Evolutionary conservation across 148 eudicot genomes (phyloP).

Genomic region (Beta vulgaris): DNA sequence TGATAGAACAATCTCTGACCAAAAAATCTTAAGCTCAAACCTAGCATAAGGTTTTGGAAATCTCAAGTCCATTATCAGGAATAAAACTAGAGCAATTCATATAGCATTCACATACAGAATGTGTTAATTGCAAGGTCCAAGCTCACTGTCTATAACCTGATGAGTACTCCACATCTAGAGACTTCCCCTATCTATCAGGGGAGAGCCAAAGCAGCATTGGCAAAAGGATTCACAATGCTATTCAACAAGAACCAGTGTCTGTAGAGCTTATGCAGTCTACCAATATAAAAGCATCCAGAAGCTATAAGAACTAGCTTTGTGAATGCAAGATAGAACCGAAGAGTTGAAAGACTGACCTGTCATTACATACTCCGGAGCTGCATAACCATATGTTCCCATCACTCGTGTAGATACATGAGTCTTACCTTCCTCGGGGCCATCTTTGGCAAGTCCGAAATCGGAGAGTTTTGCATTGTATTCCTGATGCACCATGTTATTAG

Average conservation of each 20-base stretch:
- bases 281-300: background rate
- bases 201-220: background rate
- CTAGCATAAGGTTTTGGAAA: background rate
- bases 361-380: constrained; percentile 70
- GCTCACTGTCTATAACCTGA: background rate
- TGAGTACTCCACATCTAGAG: background rate
- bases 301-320: background rate
- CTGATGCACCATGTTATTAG: constrained; percentile 42
- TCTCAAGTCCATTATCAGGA: background rate
- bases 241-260: background rate
- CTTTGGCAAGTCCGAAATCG: constrained; percentile 96
- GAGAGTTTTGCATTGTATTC: constrained; percentile 95
- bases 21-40: background rate
- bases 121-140: background rate
- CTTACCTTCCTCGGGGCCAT: constrained; percentile 94
- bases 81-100: background rate
- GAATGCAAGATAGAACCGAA: background rate
- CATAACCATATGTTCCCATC: constrained; percentile 98
- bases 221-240: background rate
- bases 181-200: background rate
- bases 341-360: constrained; percentile 31
- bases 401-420: constrained; percentile 97
- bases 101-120: background rate
- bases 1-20: background rate
- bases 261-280: background rate